These are phyloP conservation scores for Tylopilus orsonianus DNA, from an alignment of 1,284 basidiomycete species.

Conservation along the genomic window DNA sequence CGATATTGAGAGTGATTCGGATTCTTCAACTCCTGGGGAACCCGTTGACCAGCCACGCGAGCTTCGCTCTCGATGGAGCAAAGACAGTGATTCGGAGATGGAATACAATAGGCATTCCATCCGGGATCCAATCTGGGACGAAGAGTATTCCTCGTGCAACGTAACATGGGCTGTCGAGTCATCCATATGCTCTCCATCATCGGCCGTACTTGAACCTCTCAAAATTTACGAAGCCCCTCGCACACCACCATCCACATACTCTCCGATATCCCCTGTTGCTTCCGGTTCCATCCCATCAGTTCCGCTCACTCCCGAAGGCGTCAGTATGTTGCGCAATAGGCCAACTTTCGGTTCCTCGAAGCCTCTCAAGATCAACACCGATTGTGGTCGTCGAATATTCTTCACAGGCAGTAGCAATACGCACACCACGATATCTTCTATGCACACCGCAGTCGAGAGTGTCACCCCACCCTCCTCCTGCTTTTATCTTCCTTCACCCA, in stretches of 20 bases:
- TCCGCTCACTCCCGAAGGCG: constrained; percentile 51
- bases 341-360: constrained; percentile 40
- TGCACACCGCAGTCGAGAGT: constrained; percentile 73
- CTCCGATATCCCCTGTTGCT: constrained; percentile 38
- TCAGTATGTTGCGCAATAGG: constrained; percentile 38
- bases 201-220: constrained; percentile 30
- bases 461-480: constrained; percentile 51
- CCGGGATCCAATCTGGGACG: constrained; percentile 40
- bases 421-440: constrained; percentile 56
- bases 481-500: constrained; percentile 48
- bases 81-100: constrained; percentile 63
- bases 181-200: constrained; percentile 37
- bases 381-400: constrained; percentile 50
- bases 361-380: constrained; percentile 60
- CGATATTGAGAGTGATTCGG: constrained; percentile 58
- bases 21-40: constrained; percentile 41
- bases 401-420: constrained; percentile 52
- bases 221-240: constrained; percentile 35
- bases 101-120: constrained; percentile 50
- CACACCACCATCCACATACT: constrained; percentile 38
- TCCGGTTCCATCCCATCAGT: constrained; percentile 44
- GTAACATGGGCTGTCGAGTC: constrained; percentile 46
- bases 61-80: constrained; percentile 59
- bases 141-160: constrained; percentile 38
- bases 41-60: constrained; percentile 34